These are phyloP conservation scores for Miamiensis avidus DNA, from an alignment of 169 alveolate species.

Conservation along the genomic window DNA sequence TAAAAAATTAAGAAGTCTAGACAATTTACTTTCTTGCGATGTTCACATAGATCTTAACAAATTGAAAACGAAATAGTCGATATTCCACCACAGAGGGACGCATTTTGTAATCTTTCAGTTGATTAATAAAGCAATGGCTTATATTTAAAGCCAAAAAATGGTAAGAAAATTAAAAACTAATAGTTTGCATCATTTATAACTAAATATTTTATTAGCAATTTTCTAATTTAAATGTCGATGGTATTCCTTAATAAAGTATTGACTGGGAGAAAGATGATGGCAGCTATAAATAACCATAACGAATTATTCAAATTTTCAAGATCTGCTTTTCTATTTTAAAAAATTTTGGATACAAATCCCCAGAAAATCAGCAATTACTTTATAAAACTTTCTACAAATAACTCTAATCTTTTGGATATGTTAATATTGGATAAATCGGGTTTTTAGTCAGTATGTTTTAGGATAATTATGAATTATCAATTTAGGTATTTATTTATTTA, in stretches of 20 bases:
- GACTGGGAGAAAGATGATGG: too few relatives aligned
- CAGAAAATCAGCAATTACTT: constrained; percentile 10
- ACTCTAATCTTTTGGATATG: not conserved
- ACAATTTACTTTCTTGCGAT: not conserved
- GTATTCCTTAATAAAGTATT: too few relatives aligned
- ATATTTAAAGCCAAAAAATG: too few relatives aligned
- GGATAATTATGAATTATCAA: constrained; percentile 10
- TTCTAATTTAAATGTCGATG: not conserved
- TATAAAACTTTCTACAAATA: constrained; percentile 6
- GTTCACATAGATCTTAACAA: not conserved
- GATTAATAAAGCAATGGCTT: not conserved
- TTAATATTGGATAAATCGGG: constrained; percentile 14
- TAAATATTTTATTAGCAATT: too few relatives aligned
- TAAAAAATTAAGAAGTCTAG: not conserved
- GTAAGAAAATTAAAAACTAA: too few relatives aligned
- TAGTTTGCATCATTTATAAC: too few relatives aligned
- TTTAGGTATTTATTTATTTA: too few relatives aligned
- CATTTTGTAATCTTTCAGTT: not conserved
- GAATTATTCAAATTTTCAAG: constrained; percentile 3
- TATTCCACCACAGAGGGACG: not conserved
- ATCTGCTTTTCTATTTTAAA: constrained; percentile 5
- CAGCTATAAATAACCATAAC: too few relatives aligned
- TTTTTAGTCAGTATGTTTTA: not conserved
- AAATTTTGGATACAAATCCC: not conserved
- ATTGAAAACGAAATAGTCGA: not conserved